Percentiles rank a stretch among this genome's conserved stretches.
phyloP scores from a whole-genome alignment of 345 rosid genomes.

The Gossypium thurberi region DNA sequence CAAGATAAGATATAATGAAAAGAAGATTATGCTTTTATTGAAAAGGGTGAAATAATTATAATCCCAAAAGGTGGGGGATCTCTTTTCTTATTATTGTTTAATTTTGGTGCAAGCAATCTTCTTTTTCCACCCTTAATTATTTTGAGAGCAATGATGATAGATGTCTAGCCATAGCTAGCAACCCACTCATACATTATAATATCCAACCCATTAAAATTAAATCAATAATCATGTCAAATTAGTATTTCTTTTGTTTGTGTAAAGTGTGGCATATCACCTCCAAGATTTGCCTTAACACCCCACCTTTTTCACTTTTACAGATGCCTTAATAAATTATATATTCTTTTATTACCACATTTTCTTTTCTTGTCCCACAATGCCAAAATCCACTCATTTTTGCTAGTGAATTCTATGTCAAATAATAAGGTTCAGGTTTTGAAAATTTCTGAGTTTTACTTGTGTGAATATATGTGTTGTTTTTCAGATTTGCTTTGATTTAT shows the following conservation, averaged over 20 bases:
- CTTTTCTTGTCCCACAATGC: too few species aligned
- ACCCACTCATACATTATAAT: neutral
- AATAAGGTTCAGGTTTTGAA: too few species aligned
- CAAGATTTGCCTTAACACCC: conserved; percentile 1
- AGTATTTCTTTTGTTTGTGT: neutral
- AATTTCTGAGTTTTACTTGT: too few species aligned
- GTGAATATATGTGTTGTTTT: too few species aligned
- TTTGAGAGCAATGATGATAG: neutral
- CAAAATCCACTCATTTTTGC: too few species aligned
- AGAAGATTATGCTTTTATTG: neutral
- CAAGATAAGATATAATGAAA: neutral
- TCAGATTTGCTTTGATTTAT: too few species aligned
- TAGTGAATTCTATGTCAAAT: too few species aligned
- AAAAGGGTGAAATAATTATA: neutral
- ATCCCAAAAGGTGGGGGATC: conserved; percentile 8
- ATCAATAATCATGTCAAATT: neutral
- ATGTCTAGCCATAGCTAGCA: neutral
- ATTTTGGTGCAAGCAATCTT: neutral
- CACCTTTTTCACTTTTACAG: neutral
- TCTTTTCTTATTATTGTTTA: neutral
- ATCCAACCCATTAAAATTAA: neutral
- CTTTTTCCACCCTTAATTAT: neutral
- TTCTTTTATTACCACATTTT: neutral
- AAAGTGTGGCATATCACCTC: conserved; percentile 6
- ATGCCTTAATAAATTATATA: neutral